Conservation (phyloP, 768 basidiomycete genomes). For the Termitomyces sp. region DNA sequence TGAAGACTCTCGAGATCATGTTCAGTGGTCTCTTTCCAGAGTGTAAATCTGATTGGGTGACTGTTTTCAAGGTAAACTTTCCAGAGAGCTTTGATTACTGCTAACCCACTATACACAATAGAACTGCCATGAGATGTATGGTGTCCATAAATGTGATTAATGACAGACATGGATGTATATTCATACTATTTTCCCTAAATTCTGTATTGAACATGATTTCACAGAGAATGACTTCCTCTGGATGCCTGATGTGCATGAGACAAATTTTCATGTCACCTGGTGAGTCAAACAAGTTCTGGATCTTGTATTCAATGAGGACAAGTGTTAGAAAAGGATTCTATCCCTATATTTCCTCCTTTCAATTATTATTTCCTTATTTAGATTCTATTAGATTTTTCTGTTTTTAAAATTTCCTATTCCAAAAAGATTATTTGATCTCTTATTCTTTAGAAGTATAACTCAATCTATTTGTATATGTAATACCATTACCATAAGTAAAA, state of each 20-base stretch:
- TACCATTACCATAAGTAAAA: too few relatives aligned
- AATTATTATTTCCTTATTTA: too few relatives aligned
- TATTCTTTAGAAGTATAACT: too few relatives aligned
- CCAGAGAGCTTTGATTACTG: too few relatives aligned
- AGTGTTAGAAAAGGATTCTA: slow-evolving; percentile 1
- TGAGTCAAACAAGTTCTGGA: slow-evolving; percentile 55
- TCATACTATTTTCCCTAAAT: slow-evolving; percentile 42
- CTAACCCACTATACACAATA: slow-evolving; percentile 21
- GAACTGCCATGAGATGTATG: slow-evolving; percentile 66
- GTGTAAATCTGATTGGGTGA: neutral
- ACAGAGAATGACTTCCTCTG: slow-evolving; percentile 64
- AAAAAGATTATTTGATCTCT: too few relatives aligned
- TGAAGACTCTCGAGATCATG: slow-evolving; percentile 52
- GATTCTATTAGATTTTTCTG: too few relatives aligned
- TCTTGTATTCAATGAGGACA: slow-evolving; percentile 45
- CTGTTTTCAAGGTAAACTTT: slow-evolving; percentile 1
- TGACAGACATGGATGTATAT: slow-evolving; percentile 52
- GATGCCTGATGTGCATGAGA: slow-evolving; percentile 52
- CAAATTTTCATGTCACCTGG: slow-evolving; percentile 36
- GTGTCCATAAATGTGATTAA: slow-evolving; percentile 71
- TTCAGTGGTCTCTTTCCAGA: slow-evolving; percentile 33
- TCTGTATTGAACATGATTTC: slow-evolving; percentile 54
- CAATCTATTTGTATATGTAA: too few relatives aligned
- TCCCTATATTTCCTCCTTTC: too few relatives aligned
- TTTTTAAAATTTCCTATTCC: too few relatives aligned